A percentile compares a stretch with the other conserved stretches of the same genome.
These are phyloP conservation scores for Sphenostylis stenocarpa DNA, from an alignment of 306 rosid genomes.

Conservation along the genomic window DNA sequence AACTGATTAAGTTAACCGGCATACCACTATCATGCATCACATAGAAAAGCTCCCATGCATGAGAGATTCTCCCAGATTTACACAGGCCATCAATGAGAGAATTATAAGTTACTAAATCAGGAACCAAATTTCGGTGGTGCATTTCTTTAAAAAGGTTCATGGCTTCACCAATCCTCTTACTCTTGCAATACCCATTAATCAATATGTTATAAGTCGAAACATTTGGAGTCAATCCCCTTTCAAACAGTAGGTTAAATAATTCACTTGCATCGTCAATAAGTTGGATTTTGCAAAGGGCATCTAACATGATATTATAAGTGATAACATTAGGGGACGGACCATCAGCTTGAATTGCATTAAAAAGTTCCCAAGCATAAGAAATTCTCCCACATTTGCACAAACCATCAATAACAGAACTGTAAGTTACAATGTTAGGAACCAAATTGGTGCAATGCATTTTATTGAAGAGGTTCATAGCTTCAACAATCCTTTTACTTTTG, in stretches of 20 bases:
- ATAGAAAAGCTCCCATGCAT: conserved; percentile 39
- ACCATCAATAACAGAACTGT: conserved; percentile 40
- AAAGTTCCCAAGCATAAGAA: conserved; percentile 12
- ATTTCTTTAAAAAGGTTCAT: conserved; percentile 28
- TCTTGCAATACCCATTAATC: conserved; percentile 39
- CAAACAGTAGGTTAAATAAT: conserved; percentile 31
- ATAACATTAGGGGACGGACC: conserved; percentile 37
- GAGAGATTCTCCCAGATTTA: conserved; percentile 27
- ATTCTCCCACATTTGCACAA: conserved; percentile 36
- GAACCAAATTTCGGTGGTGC: conserved; percentile 30
- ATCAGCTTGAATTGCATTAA: conserved; percentile 19
- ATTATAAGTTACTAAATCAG: conserved; percentile 35
- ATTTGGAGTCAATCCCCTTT: conserved; percentile 33
- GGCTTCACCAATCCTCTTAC: conserved; percentile 34
- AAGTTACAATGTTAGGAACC: conserved; percentile 27
- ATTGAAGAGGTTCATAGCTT: conserved; percentile 36
- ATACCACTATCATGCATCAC: conserved; percentile 13
- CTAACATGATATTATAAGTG: conserved; percentile 35
- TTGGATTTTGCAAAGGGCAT: conserved; percentile 36
- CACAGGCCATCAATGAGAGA: conserved; percentile 33
- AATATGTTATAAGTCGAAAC: conserved; percentile 30
- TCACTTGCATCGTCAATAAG: conserved; percentile 11
- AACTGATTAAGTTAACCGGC: conserved; percentile 18
- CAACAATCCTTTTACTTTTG: conserved; percentile 30
- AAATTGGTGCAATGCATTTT: conserved; percentile 13